Evolutionary conservation across 345 rosid species (phyloP).

Genomic region (Euclidium syriacum): DNA sequence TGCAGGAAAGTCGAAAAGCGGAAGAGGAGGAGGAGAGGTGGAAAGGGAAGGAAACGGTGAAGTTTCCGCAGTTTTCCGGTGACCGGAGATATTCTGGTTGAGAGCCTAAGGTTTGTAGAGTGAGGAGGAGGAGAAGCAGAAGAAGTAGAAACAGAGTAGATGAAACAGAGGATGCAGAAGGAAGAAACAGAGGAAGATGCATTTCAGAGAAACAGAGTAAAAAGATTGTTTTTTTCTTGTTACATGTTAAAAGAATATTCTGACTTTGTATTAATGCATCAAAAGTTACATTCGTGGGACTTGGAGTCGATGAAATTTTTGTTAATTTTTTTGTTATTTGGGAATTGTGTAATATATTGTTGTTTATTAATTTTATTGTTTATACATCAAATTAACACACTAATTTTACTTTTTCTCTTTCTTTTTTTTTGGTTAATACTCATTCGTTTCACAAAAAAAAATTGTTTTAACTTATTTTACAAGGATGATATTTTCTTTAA

Average conservation of each 20-base stretch:
- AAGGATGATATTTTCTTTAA: too few relatives aligned
- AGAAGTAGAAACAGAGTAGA: conserved; percentile 32
- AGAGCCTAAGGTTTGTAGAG: conserved; percentile 34
- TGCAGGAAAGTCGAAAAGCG: conserved; percentile 56
- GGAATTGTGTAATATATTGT: conserved; percentile 23
- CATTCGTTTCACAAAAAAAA: too few relatives aligned
- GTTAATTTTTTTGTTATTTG: neutral
- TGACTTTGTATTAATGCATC: conserved; percentile 21
- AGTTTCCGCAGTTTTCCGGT: conserved; percentile 51
- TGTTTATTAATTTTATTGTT: too few relatives aligned
- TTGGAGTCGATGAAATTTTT: conserved; percentile 11
- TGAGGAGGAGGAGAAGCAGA: conserved; percentile 33
- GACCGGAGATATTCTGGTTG: conserved; percentile 32
- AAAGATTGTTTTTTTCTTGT: neutral
- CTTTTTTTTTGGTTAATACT: too few relatives aligned
- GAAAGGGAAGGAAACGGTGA: conserved; percentile 62
- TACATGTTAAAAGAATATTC: conserved; percentile 7
- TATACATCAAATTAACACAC: too few relatives aligned
- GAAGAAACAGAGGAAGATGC: conserved; percentile 22
- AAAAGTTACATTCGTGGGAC: conserved; percentile 30
- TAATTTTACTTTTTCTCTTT: too few relatives aligned
- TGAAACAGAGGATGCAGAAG: conserved; percentile 36
- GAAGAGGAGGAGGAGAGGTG: conserved; percentile 44
- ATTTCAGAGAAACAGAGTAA: conserved; percentile 1
- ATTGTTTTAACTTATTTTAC: too few relatives aligned